phyloP scores from a whole-genome alignment of 371 early-diverging fungal genomes.

The Haplosporangium sp. region DNA sequence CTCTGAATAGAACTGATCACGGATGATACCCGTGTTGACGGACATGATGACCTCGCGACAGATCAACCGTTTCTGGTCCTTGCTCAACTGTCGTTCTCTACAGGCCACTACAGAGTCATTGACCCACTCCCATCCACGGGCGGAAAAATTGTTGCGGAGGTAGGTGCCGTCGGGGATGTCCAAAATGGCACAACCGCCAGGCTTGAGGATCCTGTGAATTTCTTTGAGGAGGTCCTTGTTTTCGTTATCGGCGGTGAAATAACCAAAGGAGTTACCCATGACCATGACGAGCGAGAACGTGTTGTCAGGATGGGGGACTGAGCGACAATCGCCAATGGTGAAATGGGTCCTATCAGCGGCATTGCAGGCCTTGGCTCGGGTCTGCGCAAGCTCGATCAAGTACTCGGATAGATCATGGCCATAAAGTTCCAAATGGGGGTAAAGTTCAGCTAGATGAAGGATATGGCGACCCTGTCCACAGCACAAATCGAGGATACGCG shows the following conservation, averaged over 20 bases:
- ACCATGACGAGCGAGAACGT: conserved; percentile 65
- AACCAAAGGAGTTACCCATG: conserved; percentile 76
- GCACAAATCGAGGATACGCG: conserved; percentile 65
- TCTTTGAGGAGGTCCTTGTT: conserved; percentile 57
- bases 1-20: conserved; percentile 76
- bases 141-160: conserved; percentile 62
- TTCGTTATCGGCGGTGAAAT: conserved; percentile 54
- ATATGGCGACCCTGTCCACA: conserved; percentile 74
- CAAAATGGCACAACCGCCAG: conserved; percentile 43
- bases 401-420: conserved; percentile 72
- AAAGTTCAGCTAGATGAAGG: conserved; percentile 60
- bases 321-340: conserved; percentile 73
- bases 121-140: conserved; percentile 74
- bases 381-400: conserved; percentile 61
- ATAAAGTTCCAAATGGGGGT: conserved; percentile 59
- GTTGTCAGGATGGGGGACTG: conserved; percentile 60
- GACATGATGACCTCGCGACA: conserved; percentile 67
- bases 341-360: conserved; percentile 36
- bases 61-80: conserved; percentile 61
- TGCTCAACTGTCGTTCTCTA: conserved; percentile 67
- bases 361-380: conserved; percentile 45
- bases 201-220: conserved; percentile 58
- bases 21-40: conserved; percentile 62
- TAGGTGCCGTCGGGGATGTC: conserved; percentile 71
- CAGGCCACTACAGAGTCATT: conserved; percentile 71